Conservation (phyloP, 2,329 filamentous ascomycete species). For the Ploettnerulaceae sp. region DNA sequence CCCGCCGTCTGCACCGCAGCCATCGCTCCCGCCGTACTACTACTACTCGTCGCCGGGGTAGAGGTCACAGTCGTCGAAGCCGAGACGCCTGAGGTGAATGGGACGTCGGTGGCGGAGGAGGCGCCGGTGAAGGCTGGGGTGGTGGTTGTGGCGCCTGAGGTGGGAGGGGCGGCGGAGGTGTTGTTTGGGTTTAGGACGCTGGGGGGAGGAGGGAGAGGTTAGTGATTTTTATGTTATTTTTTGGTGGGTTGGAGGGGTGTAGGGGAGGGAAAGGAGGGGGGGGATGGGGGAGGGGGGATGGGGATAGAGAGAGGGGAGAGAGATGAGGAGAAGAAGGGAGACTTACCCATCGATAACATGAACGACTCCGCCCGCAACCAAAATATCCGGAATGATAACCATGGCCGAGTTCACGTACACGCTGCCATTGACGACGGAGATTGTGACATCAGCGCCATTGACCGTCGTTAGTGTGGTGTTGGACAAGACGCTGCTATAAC, state of each 20-base stretch:
- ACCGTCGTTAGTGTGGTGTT: slow-evolving; percentile 29
- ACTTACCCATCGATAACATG: slow-evolving; percentile 42
- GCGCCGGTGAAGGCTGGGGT: slow-evolving; percentile 51
- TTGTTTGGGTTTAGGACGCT: slow-evolving; percentile 53
- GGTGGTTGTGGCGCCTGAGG: slow-evolving; percentile 41
- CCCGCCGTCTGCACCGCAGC: background rate
- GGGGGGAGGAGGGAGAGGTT: no score
- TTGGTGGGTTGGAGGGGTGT: background rate
- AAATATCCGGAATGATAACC: slow-evolving; percentile 34
- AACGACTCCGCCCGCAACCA: slow-evolving; percentile 35
- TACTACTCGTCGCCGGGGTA: background rate
- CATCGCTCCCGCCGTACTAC: slow-evolving; percentile 8
- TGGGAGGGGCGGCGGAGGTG: slow-evolving; percentile 34
- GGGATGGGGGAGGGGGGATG: background rate
- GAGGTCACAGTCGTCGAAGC: slow-evolving; percentile 35
- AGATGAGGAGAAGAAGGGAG: background rate
- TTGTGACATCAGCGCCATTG: slow-evolving; percentile 28
- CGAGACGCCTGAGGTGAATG: slow-evolving; percentile 52
- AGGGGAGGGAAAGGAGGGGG: background rate
- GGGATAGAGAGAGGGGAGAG: background rate
- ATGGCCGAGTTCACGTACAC: slow-evolving; percentile 38
- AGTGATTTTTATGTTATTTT: background rate
- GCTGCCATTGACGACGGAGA: slow-evolving; percentile 33
- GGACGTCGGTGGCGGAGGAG: slow-evolving; percentile 41
- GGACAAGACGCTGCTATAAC: slow-evolving; percentile 29